Base-by-base conservation (phyloP, 305 asterid genomes). In the Nicotiana rustica region DNA sequence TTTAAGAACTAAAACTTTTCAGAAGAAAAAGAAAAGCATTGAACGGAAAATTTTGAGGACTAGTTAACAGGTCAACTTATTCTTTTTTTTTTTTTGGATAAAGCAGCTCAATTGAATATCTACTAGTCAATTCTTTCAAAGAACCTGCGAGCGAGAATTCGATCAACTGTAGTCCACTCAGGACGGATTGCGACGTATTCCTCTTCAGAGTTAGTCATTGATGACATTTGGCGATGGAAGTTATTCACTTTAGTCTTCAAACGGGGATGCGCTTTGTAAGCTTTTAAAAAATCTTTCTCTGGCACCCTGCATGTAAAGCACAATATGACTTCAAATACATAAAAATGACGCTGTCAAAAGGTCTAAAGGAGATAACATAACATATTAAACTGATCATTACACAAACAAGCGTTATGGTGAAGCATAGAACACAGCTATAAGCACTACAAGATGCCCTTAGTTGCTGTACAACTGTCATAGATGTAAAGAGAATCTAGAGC, bases 121-220 rank as follows among this genome's bases (percentile, higher is more conserved):
- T 75, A 75, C 41, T 49, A 52, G 29, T 49, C 65, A 75, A 60
- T 75, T 52, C 80, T 55, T 73, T 44, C 68, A 79, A 8, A 59
- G 64, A 73, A 96, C 99, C 98, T 96, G 98, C 93, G 86, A 79
- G 97, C 89, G 81, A 96, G 91, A 86, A 96, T 85, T 68, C 99
- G 94, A 81, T 96, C 99, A 83, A 94, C 97, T 33, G 96, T 91
- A 7, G 97, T 96, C 99, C 99, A 96, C 38, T 96, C 99, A 5
- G 97, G 93, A 83, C 98, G 93, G 84, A 96, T 92, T 70, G 99
- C 94, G 44, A 91, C 90, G 83, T 80, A 86, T 15, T 96, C 99
- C 86, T 96, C 99, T 44, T 92, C 99, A 47, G 90, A 81, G 76
- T 88, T 90, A 88, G 88, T 91, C 35, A 92, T 87, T 66, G 98